Base-by-base conservation (phyloP, 1,284 basidiomycete genomes). In the Cryptococcus sp. region DNA sequence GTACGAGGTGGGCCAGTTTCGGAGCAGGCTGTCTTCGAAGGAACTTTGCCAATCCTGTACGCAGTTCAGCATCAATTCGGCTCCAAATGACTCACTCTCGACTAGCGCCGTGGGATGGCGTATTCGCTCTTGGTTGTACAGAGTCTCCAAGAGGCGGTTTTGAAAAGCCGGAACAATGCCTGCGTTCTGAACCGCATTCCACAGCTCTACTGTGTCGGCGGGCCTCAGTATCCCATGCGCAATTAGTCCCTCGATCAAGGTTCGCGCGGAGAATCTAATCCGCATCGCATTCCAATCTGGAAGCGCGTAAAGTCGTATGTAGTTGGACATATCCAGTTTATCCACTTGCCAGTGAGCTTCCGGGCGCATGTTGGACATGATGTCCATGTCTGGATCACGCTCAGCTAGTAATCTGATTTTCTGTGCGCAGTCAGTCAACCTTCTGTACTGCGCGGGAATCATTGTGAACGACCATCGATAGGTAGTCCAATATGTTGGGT, bases 241-340 rank as follows among this genome's bases (percentile, higher is more conserved):
- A n/a, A 79, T 64, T 16, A 79, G 57, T 0, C 77, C 78, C 57
- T 79, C 77, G 15, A 78, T 63, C 13, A 77, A 55, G 3, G 71
- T 69, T 8, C 75, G 62, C 1, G 65, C 68, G 3, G 65, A 65
- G 46, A 79, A 79, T 5, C 47, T 55, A 37, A 73, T 54, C 11
- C 8, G 8, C 29, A 34, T 4, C 8, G 29, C 29, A 34, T 34
- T 13, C 29, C 29, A 34, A 34, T 34, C 13, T 10, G 72, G 72
- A 3, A 57, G 48, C 8, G 40, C 49, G 50, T 67, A 72, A 20
- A 62, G 29, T n/a, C 45, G 20, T 5, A 50, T 40, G 26, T 54
- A 60, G 1, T 45, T 53, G 7, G 40, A 46, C 2, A 23, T 25
- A 40, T 57, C 56, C 11, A 67, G 55, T 22, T 59, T 59, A 1